Evolutionary conservation across 768 basidiomycete species (phyloP).

Genomic region (Russula emetica): DNA sequence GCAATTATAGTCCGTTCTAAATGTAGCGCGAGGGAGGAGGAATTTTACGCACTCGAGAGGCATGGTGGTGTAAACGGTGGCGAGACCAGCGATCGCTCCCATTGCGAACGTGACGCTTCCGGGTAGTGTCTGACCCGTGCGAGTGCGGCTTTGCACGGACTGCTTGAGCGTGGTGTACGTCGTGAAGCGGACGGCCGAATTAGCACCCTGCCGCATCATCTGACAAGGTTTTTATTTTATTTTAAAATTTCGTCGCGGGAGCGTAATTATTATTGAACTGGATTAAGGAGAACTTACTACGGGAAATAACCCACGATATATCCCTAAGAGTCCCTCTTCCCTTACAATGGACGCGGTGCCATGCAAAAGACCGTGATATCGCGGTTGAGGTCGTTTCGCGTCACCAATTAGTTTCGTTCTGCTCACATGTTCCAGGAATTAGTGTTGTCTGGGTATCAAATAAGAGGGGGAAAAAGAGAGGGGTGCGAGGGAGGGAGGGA

Average conservation of each 20-base stretch:
- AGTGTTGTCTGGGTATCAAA: background rate
- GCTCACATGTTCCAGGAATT: background rate
- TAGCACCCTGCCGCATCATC: slow-evolving; percentile 98
- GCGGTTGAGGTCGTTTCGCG: slow-evolving; percentile 76
- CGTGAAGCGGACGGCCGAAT: slow-evolving; percentile 94
- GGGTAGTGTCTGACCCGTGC: slow-evolving; percentile 81
- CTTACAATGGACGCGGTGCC: slow-evolving; percentile 76
- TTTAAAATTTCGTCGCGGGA: background rate
- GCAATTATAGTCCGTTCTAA: background rate
- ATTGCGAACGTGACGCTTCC: slow-evolving; percentile 89
- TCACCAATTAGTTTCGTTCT: slow-evolving; percentile 98
- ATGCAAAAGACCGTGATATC: slow-evolving; percentile 82
- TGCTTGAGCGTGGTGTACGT: slow-evolving; percentile 94
- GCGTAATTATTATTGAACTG: too few relatives aligned
- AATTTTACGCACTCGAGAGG: slow-evolving; percentile 60
- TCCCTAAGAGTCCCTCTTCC: slow-evolving; percentile 78
- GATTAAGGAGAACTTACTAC: slow-evolving; percentile 49
- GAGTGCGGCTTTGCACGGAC: slow-evolving; percentile 77
- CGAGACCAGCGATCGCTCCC: slow-evolving; percentile 88
- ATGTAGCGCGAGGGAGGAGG: slow-evolving; percentile 1
- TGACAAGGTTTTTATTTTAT: slow-evolving; percentile 35
- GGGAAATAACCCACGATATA: slow-evolving; percentile 90
- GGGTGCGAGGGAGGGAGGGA: background rate
- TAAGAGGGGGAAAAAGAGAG: background rate
- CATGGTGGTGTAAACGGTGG: slow-evolving; percentile 91